phyloP scores from a whole-genome alignment of 1,284 basidiomycete genomes.

The Trichosporon faecale region DNA sequence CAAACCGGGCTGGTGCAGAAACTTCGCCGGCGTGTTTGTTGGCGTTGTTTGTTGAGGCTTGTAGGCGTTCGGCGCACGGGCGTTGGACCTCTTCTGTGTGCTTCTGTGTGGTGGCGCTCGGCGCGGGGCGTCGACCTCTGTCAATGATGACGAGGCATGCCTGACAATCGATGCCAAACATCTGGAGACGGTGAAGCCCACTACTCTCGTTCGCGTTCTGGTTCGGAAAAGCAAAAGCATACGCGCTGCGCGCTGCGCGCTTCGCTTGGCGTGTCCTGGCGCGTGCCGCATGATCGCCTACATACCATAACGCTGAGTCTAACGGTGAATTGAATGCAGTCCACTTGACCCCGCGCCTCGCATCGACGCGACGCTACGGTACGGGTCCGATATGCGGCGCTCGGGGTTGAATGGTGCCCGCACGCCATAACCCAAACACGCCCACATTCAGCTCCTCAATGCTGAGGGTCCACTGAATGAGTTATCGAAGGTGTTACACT shows the following conservation, averaged over 20 bases:
- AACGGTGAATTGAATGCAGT: neutral
- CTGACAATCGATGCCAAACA: too few species aligned
- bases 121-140: neutral
- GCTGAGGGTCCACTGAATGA: neutral
- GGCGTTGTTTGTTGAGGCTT: neutral
- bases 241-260: neutral
- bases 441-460: neutral
- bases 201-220: too few species aligned
- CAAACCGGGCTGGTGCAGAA: neutral
- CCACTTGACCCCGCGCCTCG: too few species aligned
- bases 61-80: neutral
- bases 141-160: neutral
- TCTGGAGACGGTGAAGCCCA: neutral
- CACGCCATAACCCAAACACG: neutral
- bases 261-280: too few species aligned
- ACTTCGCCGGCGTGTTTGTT: neutral
- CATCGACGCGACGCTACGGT: neutral
- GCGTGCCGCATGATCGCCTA: neutral
- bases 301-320: conserved; percentile 2
- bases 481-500: neutral
- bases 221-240: neutral
- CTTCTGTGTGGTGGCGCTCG: neutral
- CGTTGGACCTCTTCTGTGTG: neutral
- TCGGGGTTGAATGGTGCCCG: neutral
- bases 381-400: neutral